Evolutionary conservation across 2,329 filamentous ascomycete genomes (phyloP), one percentile per base, ranked within the genome.

Genomic region (Fusarium sp.): DNA sequence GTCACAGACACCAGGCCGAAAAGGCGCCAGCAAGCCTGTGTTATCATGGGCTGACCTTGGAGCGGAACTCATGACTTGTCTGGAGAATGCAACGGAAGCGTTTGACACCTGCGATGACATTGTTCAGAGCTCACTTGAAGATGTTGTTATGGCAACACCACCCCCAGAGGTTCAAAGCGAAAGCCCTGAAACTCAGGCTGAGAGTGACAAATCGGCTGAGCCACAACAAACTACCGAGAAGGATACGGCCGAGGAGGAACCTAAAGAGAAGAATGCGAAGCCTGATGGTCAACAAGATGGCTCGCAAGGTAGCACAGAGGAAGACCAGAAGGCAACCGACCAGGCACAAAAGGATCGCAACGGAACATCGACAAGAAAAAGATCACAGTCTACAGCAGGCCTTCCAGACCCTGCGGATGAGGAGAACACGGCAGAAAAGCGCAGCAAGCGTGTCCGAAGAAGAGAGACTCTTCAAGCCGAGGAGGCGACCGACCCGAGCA

Each of bases 361-460:
- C 76, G n/a, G 84, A 86, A 2, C 73, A 84, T 7, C 80, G 14
- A 87, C 86, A 1, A 85, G 90, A 60, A 92, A 92, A 78, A 85
- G 90, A 59, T 92, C 90, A 2, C 90, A 92, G 69, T 92, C 90
- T 13, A 82, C 83, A 34, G 90, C 90, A 6, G 90, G 90, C 4
- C 80, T 92, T 18, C 84, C 84, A 1, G 90, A 92, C 4, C 84
- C 81, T 0, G 84, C 78, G 1, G 89, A 91, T 9, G 90, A 92
- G 61, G 90, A 92, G 37, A 86, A 84, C 27, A 84, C 83, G 2
- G 85, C 88, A 13, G 88, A 89, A 62, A 92, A 92, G 77, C 85
- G 91, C 66, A 92, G 90, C 80, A 93, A 93, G 77, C 85, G 91
- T 59, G 90, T 90, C 34, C 87, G 91, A 54, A 86, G 91, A 63